Conservation (phyloP, 2,329 filamentous ascomycete species). For the Ceratocystis harringtonii region DNA sequence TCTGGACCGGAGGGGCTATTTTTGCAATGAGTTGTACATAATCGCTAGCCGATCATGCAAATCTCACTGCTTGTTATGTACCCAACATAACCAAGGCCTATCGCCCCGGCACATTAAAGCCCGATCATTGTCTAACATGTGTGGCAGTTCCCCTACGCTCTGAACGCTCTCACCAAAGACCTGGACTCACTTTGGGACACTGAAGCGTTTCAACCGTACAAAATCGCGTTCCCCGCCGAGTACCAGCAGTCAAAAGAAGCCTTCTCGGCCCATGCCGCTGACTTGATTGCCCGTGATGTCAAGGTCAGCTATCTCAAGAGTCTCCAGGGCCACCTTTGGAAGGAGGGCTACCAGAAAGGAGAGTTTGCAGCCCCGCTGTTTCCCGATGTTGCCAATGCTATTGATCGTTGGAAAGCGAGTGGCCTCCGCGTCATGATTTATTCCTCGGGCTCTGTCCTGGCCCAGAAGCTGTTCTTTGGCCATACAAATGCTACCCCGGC, state of each 20-base stretch:
- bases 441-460: slow-evolving; percentile 64
- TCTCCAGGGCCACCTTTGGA: slow-evolving; percentile 68
- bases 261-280: slow-evolving; percentile 51
- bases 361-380: slow-evolving; percentile 60
- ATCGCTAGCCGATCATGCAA: neutral
- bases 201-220: slow-evolving; percentile 49
- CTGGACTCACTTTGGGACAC: slow-evolving; percentile 53
- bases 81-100: neutral
- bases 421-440: slow-evolving; percentile 57
- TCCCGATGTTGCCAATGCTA: slow-evolving; percentile 51
- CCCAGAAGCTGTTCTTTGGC: slow-evolving; percentile 65
- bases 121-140: neutral
- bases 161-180: slow-evolving; percentile 48
- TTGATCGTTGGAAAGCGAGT: slow-evolving; percentile 42
- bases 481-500: slow-evolving; percentile 44
- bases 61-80: neutral
- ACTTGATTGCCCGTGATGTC: slow-evolving; percentile 56
- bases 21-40: neutral
- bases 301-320: slow-evolving; percentile 66
- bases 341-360: slow-evolving; percentile 55
- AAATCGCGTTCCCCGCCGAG: slow-evolving; percentile 53
- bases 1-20: neutral
- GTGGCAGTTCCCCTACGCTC: slow-evolving; percentile 61
- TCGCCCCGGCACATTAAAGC: neutral
- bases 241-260: slow-evolving; percentile 42